Base-by-base conservation (phyloP, 129 eudicot species). In the Chrysanthemum seticuspe region DNA sequence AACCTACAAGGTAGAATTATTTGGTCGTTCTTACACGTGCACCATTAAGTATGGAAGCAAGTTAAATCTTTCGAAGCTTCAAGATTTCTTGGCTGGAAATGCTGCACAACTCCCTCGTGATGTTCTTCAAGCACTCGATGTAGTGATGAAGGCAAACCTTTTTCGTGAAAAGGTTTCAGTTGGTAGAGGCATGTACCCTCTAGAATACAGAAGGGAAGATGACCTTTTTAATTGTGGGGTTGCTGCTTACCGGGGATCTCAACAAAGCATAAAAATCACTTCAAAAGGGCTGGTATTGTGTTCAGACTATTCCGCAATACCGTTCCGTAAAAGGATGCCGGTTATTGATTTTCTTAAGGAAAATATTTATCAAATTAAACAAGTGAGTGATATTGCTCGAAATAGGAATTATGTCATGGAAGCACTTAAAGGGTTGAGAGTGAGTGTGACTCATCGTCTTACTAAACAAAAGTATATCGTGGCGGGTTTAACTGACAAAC, bases 201-300 rank as follows among this genome's bases (percentile, higher is more conserved):
- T 63, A 1, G 74, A 53, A 18, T 67, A 64, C 75, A 40, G 67
- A 13, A 50, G 15, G 23, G 81, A 59, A 19, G 90, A 87, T 64
- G 91, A 85, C 65, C 70, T 90, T 15, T 8, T 40, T 40, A 40
- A 71, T 11, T 44, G 71, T 73, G 97, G 97, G 13, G 69, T 83
- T 50, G 93, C 91, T 25, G 97, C 87, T 3, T 83, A 81, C 59
- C 79, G 79, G 76, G 97, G 94, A 62, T 83, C 79, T 65, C 94
- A 85, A 25, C 90, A 86, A 63, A 83, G 91, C 69, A 63, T 87
- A 12, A 84, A 83, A 74, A 82, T 82, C 16, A 85, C 97, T 1
- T 83, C 89, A 3, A 87, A 87, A 25, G 89, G 94, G 25, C 76
- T 82, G 49, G 80, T 81, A 4, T 66, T 87, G 83, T 81, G 93